Evolutionary conservation across 2,329 filamentous ascomycete species (phyloP), one percentile per base, ranked within the genome.

Genomic region (Diaporthe sp.): DNA sequence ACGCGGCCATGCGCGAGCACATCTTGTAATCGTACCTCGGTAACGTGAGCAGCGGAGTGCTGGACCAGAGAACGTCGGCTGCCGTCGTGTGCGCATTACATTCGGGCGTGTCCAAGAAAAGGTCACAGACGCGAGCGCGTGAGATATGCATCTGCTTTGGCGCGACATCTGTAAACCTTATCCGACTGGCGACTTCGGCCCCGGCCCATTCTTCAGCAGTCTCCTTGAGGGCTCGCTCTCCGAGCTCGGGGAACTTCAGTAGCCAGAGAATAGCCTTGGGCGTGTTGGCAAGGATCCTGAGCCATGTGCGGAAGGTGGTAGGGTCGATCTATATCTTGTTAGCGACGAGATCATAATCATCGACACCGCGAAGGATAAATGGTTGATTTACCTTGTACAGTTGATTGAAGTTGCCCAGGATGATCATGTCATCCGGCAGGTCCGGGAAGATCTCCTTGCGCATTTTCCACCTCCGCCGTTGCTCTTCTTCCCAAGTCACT

Each of bases 61-160:
- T 97, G 71, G 94, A 97, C 97, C 97, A 99, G 9, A 99, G 88
- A 1, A 98, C 94, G 81, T 99, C 97, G 17, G 97, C 97, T 2
- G 97, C 97, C 1, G 97, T 99, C 1, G 97, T 99, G 84, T 99
- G 97, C 1, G 96, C 97, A 82, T 99, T 99, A 85, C 97, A 99
- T 84, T 99, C 97, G 1, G 97, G 96, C 0, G 97, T 99, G 84
- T 99, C 97, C 20, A 99, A 90, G 82, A 99, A 98, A 9, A 99
- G 87, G 85, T 99, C 97, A 82, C 96, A 96, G 39, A 99, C 92
- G 31, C 96, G 92, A 8, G 97, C 97, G 47, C 97, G 93, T 9
- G 95, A 93, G 79, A 99, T 99, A 84, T 99, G 97, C 78, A 96
- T 92, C 79, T 94, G 94, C 84, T 99, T 99, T 5, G 96, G 95